Percentiles rank a stretch among this genome's conserved stretches.
Evolutionary conservation across 2,329 filamentous ascomycete genomes (phyloP).

Genomic region (Coccinonectria pachysandricola): DNA sequence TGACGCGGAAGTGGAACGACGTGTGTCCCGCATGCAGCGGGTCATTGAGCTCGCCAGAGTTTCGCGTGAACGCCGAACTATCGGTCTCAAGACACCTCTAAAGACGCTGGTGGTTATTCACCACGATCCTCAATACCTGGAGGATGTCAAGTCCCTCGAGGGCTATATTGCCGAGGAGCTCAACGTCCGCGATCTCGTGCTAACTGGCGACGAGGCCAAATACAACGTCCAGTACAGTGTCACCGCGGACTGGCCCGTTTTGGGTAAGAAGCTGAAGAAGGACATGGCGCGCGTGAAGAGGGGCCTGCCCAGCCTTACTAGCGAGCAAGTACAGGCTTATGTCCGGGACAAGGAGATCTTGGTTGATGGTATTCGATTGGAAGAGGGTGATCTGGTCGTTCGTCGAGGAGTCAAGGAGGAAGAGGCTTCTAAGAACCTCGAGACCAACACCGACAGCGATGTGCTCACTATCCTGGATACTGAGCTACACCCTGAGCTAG

Average conservation of each 20-base stretch:
- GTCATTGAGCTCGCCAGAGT: constrained; percentile 87
- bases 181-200: constrained; percentile 75
- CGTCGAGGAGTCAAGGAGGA: constrained; percentile 69
- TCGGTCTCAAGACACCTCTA: constrained; percentile 83
- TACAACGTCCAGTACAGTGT: constrained; percentile 92
- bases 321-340: constrained; percentile 72
- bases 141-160: constrained; percentile 77
- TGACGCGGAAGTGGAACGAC: constrained; percentile 73
- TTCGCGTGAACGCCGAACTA: constrained; percentile 71
- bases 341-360: constrained; percentile 61
- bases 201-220: constrained; percentile 77
- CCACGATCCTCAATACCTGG: constrained; percentile 68
- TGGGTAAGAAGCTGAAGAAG: constrained; percentile 97
- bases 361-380: constrained; percentile 78
- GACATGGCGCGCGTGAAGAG: constrained; percentile 87
- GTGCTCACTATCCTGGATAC: constrained; percentile 86
- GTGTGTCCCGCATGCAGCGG: constrained; percentile 84
- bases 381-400: constrained; percentile 68
- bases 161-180: constrained; percentile 87
- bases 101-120: constrained; percentile 87
- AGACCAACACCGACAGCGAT: constrained; percentile 81
- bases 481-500: constrained; percentile 72
- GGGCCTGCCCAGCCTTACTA: constrained; percentile 68
- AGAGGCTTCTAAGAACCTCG: constrained; percentile 60
- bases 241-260: constrained; percentile 80